These are phyloP conservation scores for Kwoniella newhampshirensis DNA, from an alignment of 768 basidiomycete genomes.

Conservation along the genomic window DNA sequence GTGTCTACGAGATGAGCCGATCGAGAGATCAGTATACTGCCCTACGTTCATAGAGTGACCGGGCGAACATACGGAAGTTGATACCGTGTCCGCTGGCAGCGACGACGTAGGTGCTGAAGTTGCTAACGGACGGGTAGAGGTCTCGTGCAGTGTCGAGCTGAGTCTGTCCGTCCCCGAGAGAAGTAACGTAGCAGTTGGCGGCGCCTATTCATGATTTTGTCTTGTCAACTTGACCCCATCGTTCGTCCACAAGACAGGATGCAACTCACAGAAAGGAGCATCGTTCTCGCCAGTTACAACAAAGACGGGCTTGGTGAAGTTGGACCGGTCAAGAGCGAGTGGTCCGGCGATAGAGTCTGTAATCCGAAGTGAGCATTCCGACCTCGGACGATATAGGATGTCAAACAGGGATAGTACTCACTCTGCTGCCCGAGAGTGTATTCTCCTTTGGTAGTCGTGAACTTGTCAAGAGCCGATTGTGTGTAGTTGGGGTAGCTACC, in stretches of 20 bases:
- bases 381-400: neutral
- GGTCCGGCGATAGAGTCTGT: slow-evolving; percentile 27
- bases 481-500: slow-evolving; percentile 37
- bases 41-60: neutral
- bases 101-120: slow-evolving; percentile 33
- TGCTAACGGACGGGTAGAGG: slow-evolving; percentile 25
- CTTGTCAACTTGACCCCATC: neutral
- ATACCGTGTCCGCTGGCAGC: slow-evolving; percentile 40
- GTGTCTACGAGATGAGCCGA: slow-evolving; percentile 1
- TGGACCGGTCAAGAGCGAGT: slow-evolving; percentile 4
- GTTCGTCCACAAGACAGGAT: no score
- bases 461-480: slow-evolving; percentile 21
- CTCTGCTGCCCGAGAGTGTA: slow-evolving; percentile 38
- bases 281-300: slow-evolving; percentile 37
- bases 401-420: slow-evolving; percentile 5
- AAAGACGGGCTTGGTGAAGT: slow-evolving; percentile 30
- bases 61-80: slow-evolving; percentile 24
- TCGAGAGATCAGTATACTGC: neutral
- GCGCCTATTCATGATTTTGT: slow-evolving; percentile 5
- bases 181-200: slow-evolving; percentile 32
- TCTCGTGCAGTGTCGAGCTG: slow-evolving; percentile 38
- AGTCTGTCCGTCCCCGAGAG: slow-evolving; percentile 15
- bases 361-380: neutral
- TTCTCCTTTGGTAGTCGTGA: slow-evolving; percentile 37
- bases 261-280: slow-evolving; percentile 29